phyloP scores from a whole-genome alignment of 768 basidiomycete species.

The Brasilioporus rufonigricans region DNA sequence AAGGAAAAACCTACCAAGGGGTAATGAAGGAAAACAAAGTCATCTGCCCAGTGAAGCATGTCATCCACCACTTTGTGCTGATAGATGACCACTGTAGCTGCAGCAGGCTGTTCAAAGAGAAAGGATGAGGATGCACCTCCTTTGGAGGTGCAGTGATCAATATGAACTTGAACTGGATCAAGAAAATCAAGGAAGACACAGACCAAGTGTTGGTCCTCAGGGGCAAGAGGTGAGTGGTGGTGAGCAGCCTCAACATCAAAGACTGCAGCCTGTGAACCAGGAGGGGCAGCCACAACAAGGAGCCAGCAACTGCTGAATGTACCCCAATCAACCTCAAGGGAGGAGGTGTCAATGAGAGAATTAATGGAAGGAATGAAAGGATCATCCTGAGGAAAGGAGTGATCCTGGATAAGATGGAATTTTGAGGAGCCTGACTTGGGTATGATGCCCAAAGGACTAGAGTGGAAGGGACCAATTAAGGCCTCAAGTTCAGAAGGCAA shows the following conservation, averaged over 20 bases:
- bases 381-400: constrained; percentile 3
- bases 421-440: constrained; percentile 31
- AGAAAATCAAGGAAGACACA: no score
- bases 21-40: no score
- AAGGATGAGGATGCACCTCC: no score
- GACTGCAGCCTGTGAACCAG: not conserved
- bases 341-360: not conserved
- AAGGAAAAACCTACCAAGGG: no score
- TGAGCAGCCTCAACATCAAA: not conserved
- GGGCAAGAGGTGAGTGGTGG: no score
- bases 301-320: not conserved
- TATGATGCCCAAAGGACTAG: constrained; percentile 40
- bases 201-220: no score
- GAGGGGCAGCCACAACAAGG: not conserved
- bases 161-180: no score
- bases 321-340: not conserved
- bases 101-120: no score
- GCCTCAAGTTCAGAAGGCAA: constrained; percentile 12
- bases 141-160: no score
- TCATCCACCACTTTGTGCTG: no score
- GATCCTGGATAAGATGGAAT: constrained; percentile 34
- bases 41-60: no score
- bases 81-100: no score
- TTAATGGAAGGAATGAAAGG: not conserved
- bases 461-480: constrained; percentile 40